phyloP scores from a whole-genome alignment of 2,329 filamentous ascomycete species.

The Fusarium citri region DNA sequence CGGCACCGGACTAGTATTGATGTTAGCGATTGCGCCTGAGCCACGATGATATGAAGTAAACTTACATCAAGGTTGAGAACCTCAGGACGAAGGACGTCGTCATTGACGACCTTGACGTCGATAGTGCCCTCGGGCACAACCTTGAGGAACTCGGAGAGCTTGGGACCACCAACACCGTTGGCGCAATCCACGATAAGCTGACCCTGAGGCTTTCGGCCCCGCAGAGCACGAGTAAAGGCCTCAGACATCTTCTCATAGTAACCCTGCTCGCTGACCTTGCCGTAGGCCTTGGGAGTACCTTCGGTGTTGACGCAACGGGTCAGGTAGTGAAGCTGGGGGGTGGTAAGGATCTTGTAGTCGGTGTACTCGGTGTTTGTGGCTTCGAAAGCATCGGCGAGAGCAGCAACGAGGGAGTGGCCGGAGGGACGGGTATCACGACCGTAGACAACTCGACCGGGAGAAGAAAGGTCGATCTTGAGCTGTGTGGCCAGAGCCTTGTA shows the following conservation, averaged over 20 bases:
- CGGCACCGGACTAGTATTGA: constrained; percentile 80
- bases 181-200: constrained; percentile 90
- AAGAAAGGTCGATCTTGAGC: constrained; percentile 78
- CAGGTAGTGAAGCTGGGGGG: constrained; percentile 97
- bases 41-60: constrained; percentile 8
- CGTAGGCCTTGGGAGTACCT: constrained; percentile 87
- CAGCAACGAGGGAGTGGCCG: constrained; percentile 82
- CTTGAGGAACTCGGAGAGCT: constrained; percentile 87
- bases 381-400: constrained; percentile 82
- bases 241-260: constrained; percentile 93
- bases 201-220: constrained; percentile 78
- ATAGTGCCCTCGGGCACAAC: constrained; percentile 79
- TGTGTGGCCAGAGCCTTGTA: constrained; percentile 81
- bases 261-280: constrained; percentile 86
- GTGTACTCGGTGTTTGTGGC: constrained; percentile 79
- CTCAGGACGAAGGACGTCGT: constrained; percentile 91
- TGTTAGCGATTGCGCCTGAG: constrained; percentile 15
- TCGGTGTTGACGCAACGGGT: constrained; percentile 95
- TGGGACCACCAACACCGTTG: constrained; percentile 95
- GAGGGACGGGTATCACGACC: constrained; percentile 94
- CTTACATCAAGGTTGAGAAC: constrained; percentile 87
- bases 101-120: constrained; percentile 89
- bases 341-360: constrained; percentile 93
- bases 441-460: constrained; percentile 84
- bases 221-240: constrained; percentile 87